phyloP scores from a whole-genome alignment of 139 green algal species.

The Nannochloris sp. region DNA sequence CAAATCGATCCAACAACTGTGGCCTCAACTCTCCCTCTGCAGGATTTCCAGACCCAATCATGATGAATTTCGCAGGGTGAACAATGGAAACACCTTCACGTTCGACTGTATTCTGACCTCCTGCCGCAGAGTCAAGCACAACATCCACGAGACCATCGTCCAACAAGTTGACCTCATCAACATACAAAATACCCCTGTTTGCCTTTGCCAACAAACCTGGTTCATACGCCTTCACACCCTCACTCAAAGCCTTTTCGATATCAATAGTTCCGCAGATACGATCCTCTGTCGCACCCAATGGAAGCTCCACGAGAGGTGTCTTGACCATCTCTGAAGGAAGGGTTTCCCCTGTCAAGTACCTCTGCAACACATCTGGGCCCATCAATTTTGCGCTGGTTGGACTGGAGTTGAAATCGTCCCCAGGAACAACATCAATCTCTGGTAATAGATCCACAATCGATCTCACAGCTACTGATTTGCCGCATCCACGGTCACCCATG shows the following conservation, averaged over 20 bases:
- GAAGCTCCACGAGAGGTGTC: slow-evolving; percentile 85
- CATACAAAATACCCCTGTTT: slow-evolving; percentile 88
- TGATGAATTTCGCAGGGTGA: slow-evolving; percentile 91
- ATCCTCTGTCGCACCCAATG: slow-evolving; percentile 84
- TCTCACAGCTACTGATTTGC: slow-evolving; percentile 67
- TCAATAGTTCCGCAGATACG: slow-evolving; percentile 91
- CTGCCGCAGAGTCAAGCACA: slow-evolving; percentile 65
- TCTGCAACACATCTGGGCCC: slow-evolving; percentile 43
- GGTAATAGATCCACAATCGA: slow-evolving; percentile 79
- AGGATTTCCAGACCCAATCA: slow-evolving; percentile 66
- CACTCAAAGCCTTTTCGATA: slow-evolving; percentile 84
- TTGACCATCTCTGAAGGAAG: slow-evolving; percentile 42
- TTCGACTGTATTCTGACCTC: slow-evolving; percentile 90
- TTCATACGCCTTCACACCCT: slow-evolving; percentile 65
- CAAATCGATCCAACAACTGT: slow-evolving; percentile 94
- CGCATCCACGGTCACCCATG: slow-evolving; percentile 87
- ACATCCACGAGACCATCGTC: slow-evolving; percentile 82
- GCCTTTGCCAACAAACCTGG: slow-evolving; percentile 45
- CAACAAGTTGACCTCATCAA: slow-evolving; percentile 81
- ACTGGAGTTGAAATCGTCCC: slow-evolving; percentile 83
- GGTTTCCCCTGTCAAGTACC: slow-evolving; percentile 42
- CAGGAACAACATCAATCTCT: slow-evolving; percentile 76
- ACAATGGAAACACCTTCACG: slow-evolving; percentile 84
- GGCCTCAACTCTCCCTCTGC: slow-evolving; percentile 86
- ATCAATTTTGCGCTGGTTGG: slow-evolving; percentile 76